phyloP scores from a whole-genome alignment of 495 filamentous ascomycete species.

The Pseudevernia furfuracea region DNA sequence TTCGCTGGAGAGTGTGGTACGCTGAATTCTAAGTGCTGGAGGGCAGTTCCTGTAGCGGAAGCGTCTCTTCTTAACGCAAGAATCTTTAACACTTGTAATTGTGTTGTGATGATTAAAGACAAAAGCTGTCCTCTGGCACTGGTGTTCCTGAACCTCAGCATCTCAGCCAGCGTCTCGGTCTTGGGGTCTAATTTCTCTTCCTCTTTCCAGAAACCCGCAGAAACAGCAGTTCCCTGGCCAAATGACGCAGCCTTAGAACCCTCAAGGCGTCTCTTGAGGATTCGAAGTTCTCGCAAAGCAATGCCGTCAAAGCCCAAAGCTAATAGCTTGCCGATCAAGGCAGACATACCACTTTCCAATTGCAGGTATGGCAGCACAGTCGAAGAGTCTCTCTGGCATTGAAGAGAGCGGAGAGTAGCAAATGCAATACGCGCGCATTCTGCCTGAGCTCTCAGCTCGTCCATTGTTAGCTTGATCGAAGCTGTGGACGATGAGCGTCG shows the following conservation, averaged over 20 bases:
- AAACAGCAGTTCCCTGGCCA: background rate
- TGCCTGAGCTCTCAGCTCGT: constrained; percentile 41
- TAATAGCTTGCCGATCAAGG: constrained; percentile 64
- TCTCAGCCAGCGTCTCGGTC: constrained; percentile 47
- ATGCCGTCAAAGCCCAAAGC: constrained; percentile 63
- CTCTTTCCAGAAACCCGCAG: constrained; percentile 20
- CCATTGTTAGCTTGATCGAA: constrained; percentile 25
- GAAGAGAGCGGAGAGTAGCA: constrained; percentile 55
- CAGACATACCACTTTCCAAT: constrained; percentile 74
- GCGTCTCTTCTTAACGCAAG: constrained; percentile 43
- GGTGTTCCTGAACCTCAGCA: constrained; percentile 52
- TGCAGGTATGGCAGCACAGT: constrained; percentile 55
- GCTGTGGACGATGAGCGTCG: constrained; percentile 33
- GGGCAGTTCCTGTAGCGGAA: constrained; percentile 44
- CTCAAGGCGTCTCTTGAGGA: constrained; percentile 56
- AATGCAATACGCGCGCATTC: constrained; percentile 74
- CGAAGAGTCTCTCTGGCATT: constrained; percentile 37
- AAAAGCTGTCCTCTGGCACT: constrained; percentile 34
- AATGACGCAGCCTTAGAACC: constrained; percentile 16
- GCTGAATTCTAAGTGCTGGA: constrained; percentile 38
- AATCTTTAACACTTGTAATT: constrained; percentile 46
- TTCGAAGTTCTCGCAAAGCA: constrained; percentile 69
- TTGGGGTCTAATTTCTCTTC: constrained; percentile 27
- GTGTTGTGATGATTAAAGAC: constrained; percentile 43
- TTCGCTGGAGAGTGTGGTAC: constrained; percentile 56